These are phyloP conservation scores for Nepenthes gracilis DNA, from an alignment of 148 eudicot species.

Conservation along the genomic window DNA sequence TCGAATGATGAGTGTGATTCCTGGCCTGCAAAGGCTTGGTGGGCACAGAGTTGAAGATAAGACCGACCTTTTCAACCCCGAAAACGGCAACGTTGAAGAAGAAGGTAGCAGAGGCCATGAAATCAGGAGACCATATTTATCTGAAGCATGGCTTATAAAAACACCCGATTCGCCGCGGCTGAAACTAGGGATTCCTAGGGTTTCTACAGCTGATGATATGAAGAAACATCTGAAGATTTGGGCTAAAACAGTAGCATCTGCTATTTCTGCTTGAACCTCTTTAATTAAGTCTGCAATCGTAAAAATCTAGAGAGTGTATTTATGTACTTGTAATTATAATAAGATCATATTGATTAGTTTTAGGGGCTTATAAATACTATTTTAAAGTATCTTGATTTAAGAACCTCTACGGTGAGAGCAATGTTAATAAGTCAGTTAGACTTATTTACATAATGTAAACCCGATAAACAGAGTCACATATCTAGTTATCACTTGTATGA, in stretches of 20 bases:
- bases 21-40: slow-evolving; percentile 44
- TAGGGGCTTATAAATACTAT: too few relatives aligned
- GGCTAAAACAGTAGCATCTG: slow-evolving; percentile 51
- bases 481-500: too few relatives aligned
- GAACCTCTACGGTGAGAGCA: too few relatives aligned
- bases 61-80: neutral
- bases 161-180: slow-evolving; percentile 30
- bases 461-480: too few relatives aligned
- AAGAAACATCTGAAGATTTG: slow-evolving; percentile 48
- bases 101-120: neutral
- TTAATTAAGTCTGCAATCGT: too few relatives aligned
- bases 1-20: slow-evolving; percentile 34
- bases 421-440: too few relatives aligned
- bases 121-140: slow-evolving; percentile 40
- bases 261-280: too few relatives aligned
- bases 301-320: too few relatives aligned
- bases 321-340: too few relatives aligned
- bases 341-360: too few relatives aligned
- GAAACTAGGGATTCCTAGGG: slow-evolving; percentile 29
- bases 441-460: too few relatives aligned
- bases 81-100: slow-evolving; percentile 6
- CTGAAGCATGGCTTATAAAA: slow-evolving; percentile 51
- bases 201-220: slow-evolving; percentile 34
- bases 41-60: neutral
- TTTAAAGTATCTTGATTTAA: too few relatives aligned